Percentiles rank a stretch among this genome's conserved stretches.
phyloP scores from a whole-genome alignment of 1,139 yeast genomes.

The Pneumocystis canis region DNA sequence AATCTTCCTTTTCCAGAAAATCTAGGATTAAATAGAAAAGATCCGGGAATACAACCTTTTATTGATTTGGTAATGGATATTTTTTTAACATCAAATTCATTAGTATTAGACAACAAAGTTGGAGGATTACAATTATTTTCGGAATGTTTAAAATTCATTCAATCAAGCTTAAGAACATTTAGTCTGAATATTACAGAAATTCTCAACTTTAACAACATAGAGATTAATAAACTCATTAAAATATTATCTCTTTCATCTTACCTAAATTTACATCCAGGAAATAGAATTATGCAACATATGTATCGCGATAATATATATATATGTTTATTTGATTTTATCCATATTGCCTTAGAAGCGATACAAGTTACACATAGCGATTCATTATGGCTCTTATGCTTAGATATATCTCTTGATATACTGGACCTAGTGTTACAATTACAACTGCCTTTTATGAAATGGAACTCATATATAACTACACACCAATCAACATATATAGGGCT shows the following conservation, averaged over 20 bases:
- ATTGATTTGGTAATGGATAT: conserved; percentile 30
- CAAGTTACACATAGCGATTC: background rate
- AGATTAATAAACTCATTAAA: background rate
- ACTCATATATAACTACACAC: background rate
- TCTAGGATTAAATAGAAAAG: conserved; percentile 49
- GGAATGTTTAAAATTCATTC: background rate
- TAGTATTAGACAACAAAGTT: background rate
- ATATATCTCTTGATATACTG: background rate
- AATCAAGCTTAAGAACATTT: background rate
- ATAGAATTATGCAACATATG: background rate
- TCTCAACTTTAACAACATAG: background rate
- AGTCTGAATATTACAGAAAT: background rate
- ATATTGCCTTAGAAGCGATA: background rate
- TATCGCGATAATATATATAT: background rate
- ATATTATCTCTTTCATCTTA: background rate
- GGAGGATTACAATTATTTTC: background rate
- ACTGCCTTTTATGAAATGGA: background rate
- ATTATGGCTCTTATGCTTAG: background rate
- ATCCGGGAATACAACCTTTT: conserved; percentile 66
- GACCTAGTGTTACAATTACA: background rate
- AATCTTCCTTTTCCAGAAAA: conserved; percentile 45
- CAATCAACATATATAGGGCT: background rate
- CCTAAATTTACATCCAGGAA: background rate
- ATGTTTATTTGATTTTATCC: background rate
- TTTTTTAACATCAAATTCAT: background rate